Evolutionary conservation across 2,329 filamentous ascomycete species (phyloP).

Genomic region (Alternaria triticina): DNA sequence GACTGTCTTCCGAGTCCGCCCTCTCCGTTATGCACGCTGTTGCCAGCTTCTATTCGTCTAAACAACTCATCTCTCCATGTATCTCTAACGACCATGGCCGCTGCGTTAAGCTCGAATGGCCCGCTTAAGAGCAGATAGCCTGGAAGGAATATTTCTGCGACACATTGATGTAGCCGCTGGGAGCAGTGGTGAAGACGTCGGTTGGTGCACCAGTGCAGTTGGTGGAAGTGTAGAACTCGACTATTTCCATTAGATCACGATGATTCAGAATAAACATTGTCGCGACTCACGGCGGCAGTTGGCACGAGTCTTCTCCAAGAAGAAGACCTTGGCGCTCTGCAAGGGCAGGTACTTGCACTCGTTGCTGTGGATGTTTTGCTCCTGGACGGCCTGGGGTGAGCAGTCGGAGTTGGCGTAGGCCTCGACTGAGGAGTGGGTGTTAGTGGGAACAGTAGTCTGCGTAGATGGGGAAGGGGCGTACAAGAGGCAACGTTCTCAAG

Average conservation of each 20-base stretch:
- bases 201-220: background rate
- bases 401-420: conserved; percentile 1
- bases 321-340: conserved; percentile 4
- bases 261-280: background rate
- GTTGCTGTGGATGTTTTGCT: conserved; percentile 12
- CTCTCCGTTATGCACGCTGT: background rate
- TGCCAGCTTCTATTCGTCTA: background rate
- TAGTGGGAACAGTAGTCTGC: background rate
- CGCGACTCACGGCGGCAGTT: conserved; percentile 5
- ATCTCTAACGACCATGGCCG: too few species aligned
- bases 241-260: background rate
- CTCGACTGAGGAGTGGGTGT: background rate
- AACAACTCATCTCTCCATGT: too few species aligned
- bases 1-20: background rate
- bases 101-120: too few species aligned
- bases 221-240: background rate
- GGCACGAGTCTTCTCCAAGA: conserved; percentile 7
- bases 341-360: conserved; percentile 1
- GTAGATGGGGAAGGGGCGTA: background rate
- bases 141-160: conserved; percentile 2
- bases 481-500: conserved; percentile 10
- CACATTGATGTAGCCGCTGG: conserved; percentile 8
- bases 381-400: background rate
- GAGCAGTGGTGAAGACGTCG: background rate
- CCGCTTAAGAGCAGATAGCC: conserved; percentile 4